A percentile compares a stretch with the other conserved stretches of the same genome.
These are phyloP conservation scores for Babesia bovis DNA, from an alignment of 169 alveolate genomes.

Conservation along the genomic window DNA sequence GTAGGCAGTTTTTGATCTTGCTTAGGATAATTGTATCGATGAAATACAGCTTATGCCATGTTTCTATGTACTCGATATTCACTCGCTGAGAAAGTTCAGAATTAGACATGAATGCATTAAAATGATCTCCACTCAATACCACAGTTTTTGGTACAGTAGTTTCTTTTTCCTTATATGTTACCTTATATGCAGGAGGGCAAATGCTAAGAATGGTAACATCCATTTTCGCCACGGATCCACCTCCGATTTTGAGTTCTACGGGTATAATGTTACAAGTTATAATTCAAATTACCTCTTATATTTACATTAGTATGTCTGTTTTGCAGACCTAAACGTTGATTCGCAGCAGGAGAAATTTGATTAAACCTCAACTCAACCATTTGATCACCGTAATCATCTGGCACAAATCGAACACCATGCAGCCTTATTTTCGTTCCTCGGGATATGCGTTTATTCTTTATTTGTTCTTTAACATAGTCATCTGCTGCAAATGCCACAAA, in stretches of 20 bases:
- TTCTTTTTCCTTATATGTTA: conserved; percentile 27
- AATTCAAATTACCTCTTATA: conserved; percentile 32
- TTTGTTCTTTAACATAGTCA: conserved; percentile 25
- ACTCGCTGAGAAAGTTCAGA: conserved; percentile 25
- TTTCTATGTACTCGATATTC: conserved; percentile 7
- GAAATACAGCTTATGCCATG: conserved; percentile 19
- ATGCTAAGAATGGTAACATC: conserved; percentile 54
- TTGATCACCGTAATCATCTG: conserved; percentile 1
- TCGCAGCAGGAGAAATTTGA: conserved; percentile 30
- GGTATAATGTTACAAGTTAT: not conserved
- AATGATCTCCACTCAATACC: conserved; percentile 40
- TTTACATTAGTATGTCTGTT: conserved; percentile 40
- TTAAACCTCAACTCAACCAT: conserved; percentile 14
- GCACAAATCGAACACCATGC: conserved; percentile 32
- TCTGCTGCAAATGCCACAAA: conserved; percentile 38
- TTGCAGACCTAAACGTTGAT: conserved; percentile 39
- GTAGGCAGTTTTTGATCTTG: conserved; percentile 10
- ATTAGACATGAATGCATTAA: conserved; percentile 15
- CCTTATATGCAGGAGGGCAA: conserved; percentile 47
- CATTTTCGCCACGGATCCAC: conserved; percentile 44
- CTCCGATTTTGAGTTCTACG: conserved; percentile 41
- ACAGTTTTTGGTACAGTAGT: not conserved
- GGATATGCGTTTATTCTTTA: conserved; percentile 10
- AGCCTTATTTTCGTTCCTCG: conserved; percentile 48
- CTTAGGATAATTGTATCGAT: conserved; percentile 36